Percentiles rank a stretch among this genome's conserved stretches.
phyloP scores from a whole-genome alignment of 2,329 filamentous ascomycete species.

The Fusarium anthophilum region DNA sequence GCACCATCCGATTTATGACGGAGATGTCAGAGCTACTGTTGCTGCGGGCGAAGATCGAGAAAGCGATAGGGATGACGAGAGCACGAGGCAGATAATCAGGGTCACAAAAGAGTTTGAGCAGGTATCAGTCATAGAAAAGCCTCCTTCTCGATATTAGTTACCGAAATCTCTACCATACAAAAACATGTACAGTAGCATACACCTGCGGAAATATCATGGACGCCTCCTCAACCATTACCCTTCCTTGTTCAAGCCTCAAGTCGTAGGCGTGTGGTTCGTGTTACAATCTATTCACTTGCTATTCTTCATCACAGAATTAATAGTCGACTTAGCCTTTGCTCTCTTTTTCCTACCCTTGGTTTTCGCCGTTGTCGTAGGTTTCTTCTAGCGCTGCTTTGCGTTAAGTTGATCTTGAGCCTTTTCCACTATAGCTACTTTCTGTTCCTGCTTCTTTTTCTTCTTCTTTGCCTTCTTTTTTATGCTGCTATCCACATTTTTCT shows the following conservation, averaged over 20 bases:
- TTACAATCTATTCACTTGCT: not conserved
- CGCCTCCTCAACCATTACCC: not conserved
- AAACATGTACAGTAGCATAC: not conserved
- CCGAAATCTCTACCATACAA: not conserved
- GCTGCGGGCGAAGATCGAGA: not conserved
- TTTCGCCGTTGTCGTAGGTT: not conserved
- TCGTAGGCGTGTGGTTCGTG: fast-evolving
- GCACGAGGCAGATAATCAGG: constrained; percentile 12
- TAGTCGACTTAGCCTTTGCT: not conserved
- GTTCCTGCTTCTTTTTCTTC: no score
- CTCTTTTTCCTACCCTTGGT: not conserved
- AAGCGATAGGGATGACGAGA: constrained; percentile 8
- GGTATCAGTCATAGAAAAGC: not conserved
- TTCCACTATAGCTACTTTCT: not conserved
- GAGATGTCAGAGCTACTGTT: not conserved
- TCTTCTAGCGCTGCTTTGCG: not conserved
- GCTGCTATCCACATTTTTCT: not conserved
- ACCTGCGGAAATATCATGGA: not conserved
- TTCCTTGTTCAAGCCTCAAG: not conserved
- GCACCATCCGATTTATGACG: not conserved
- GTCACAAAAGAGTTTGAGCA: not conserved
- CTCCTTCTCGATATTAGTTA: not conserved
- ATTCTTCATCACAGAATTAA: fast-evolving
- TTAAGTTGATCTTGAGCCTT: not conserved
- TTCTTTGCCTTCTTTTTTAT: not conserved